A percentile compares a stretch with the other conserved stretches of the same genome.
Evolutionary conservation across 148 eudicot genomes (phyloP).

Genomic region (Silene uniflora): DNA sequence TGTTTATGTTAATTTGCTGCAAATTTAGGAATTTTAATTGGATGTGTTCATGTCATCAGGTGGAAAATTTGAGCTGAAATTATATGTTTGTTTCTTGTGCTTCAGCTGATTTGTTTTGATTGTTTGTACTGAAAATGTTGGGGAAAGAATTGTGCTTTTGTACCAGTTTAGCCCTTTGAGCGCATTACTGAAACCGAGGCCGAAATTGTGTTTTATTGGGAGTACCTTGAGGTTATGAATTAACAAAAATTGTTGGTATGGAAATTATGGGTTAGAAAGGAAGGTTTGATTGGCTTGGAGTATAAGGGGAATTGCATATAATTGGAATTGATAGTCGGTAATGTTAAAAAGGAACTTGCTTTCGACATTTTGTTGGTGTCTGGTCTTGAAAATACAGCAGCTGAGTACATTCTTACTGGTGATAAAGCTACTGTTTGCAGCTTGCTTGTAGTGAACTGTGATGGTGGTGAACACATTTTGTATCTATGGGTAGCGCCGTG

Average conservation of each 20-base stretch:
- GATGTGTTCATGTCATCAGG: background rate
- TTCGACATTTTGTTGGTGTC: background rate
- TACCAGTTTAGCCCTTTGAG: background rate
- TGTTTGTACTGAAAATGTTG: background rate
- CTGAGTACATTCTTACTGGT: background rate
- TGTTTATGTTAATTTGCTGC: background rate
- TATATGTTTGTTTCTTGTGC: too few relatives aligned
- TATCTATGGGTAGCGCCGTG: background rate
- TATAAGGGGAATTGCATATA: too few relatives aligned
- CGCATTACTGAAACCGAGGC: background rate
- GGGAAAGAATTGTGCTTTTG: constrained; percentile 1
- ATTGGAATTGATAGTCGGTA: background rate
- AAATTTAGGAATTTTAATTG: background rate
- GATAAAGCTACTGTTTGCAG: background rate
- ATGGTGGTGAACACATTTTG: background rate
- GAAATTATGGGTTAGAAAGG: background rate
- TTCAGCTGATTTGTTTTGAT: background rate
- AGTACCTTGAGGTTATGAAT: background rate
- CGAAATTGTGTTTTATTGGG: background rate
- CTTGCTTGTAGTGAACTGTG: background rate
- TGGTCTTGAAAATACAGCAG: background rate
- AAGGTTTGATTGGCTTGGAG: too few relatives aligned
- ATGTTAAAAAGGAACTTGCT: constrained; percentile 1
- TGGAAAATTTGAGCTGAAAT: background rate
- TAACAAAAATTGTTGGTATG: background rate